Evolutionary conservation across 495 filamentous ascomycete genomes (phyloP), one percentile per base, ranked within the genome.

Genomic region (Aspergillus funiculosus): DNA sequence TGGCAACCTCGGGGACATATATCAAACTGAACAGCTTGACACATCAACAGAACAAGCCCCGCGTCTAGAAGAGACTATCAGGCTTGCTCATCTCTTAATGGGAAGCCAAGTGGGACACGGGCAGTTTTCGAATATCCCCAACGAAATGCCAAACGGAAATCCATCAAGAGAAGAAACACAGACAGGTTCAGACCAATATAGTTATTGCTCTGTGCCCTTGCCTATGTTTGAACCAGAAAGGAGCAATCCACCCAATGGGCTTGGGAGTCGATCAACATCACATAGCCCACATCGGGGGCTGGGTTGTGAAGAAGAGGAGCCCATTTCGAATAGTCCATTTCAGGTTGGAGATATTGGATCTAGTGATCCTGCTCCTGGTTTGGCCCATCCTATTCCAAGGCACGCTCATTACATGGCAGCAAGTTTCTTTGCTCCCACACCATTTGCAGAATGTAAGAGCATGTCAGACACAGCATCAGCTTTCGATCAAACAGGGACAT

Each of bases 341-440:
- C 26, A 24, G 14, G 15, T 25, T 22, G 45, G 36, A 18, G 30
- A 44, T 4, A 3, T 27, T 39, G 10, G 14, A 7, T 15, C 42
- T 14, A 30, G 15, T 21, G 39, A 43, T 20, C 6, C 30, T 5
- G 28, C 39, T 10, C 30, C 27, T 29, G 32, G 24, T 13, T 19
- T 57, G 10, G 14, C 38, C 20, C 55, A 54, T 24, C 44, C 55
- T 14, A 29, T 49, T 13, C 48, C 48, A n/a, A 43, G 24, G 24
- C 27, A 45, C n/a, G 42, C 19, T 19, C 10, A 28, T 19, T 52
- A 32, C 26, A 43, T 53, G 19, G 41, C 41, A 13, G 29, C 34
- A 14, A 51, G 37, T 14, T 42, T 39, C 13, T 48, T 54, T 20
- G n/a, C 37, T n/a, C n/a, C n/a, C n/a, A n/a, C n/a, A 1, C n/a